Percentiles rank a stretch among this genome's conserved stretches.
These are phyloP conservation scores for Musa schizocarpa DNA, from an alignment of 176 grass and related monocot species.

Conservation along the genomic window DNA sequence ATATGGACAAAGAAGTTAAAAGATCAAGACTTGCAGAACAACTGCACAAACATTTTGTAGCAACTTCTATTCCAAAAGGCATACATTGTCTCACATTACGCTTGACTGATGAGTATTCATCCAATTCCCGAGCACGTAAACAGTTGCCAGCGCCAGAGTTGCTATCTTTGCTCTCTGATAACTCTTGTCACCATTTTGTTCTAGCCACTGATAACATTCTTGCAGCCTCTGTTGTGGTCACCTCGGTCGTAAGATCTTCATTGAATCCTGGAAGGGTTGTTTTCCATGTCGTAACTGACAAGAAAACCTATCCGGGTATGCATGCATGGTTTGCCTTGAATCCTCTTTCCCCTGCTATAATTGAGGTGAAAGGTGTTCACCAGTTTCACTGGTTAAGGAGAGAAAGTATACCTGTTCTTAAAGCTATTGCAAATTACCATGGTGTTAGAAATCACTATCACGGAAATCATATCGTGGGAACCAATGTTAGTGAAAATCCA, in stretches of 20 bases:
- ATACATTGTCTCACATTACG: constrained; percentile 84
- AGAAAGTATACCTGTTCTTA: constrained; percentile 84
- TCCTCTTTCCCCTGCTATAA: constrained; percentile 50
- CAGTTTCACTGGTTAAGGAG: constrained; percentile 94
- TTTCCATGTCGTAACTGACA: constrained; percentile 89
- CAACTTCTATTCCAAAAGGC: constrained; percentile 85
- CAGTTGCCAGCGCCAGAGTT: constrained; percentile 77
- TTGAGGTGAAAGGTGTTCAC: constrained; percentile 92
- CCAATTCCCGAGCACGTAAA: constrained; percentile 87
- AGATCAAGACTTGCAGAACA: constrained; percentile 74
- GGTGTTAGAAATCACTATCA: constrained; percentile 50
- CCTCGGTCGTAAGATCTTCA: constrained; percentile 55
- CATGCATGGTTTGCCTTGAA: constrained; percentile 99
- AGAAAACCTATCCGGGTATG: constrained; percentile 96
- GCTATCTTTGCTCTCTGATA: constrained; percentile 58
- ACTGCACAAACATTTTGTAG: constrained; percentile 85
- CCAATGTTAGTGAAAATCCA: constrained; percentile 53
- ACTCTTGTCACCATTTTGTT: constrained; percentile 73
- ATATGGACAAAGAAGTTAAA: constrained; percentile 81
- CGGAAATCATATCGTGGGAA: constrained; percentile 47
- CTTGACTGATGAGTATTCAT: constrained; percentile 91
- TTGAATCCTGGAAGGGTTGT: constrained; percentile 72
- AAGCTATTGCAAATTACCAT: constrained; percentile 72
- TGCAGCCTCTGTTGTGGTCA: constrained; percentile 87
- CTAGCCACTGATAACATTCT: constrained; percentile 90